Conservation (phyloP, 2,329 filamentous ascomycete genomes). For the Penicillium sp. region DNA sequence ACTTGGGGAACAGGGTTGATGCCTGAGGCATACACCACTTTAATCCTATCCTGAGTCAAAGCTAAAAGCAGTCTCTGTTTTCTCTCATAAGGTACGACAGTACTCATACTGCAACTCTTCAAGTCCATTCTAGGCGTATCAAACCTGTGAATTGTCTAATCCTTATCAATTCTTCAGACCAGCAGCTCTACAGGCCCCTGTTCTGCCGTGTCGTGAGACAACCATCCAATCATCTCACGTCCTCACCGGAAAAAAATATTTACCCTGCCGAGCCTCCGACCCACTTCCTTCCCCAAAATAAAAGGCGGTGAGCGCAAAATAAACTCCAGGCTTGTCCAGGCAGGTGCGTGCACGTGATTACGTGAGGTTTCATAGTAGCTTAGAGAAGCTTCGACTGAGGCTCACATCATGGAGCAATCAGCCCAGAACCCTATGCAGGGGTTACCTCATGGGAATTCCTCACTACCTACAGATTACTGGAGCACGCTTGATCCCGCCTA, state of each 20-base stretch:
- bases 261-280: background rate
- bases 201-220: constrained; percentile 6
- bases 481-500: constrained; percentile 37
- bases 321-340: background rate
- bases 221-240: constrained; percentile 9
- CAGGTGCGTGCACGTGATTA: constrained; percentile 13
- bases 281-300: background rate
- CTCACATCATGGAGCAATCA: constrained; percentile 39
- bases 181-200: constrained; percentile 7
- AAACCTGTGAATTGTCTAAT: constrained; percentile 14
- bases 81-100: constrained; percentile 12
- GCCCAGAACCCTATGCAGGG: constrained; percentile 33
- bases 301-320: constrained; percentile 13
- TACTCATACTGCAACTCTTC: constrained; percentile 9
- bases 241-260: constrained; percentile 6
- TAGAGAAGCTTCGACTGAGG: constrained; percentile 7
- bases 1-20: constrained; percentile 13
- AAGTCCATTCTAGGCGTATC: constrained; percentile 12
- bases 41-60: constrained; percentile 5
- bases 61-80: constrained; percentile 4
- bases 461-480: constrained; percentile 41
- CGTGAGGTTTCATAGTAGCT: constrained; percentile 5
- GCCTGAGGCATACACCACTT: constrained; percentile 20
- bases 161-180: constrained; percentile 14
- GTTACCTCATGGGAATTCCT: constrained; percentile 28